Conservation (phyloP, 2,329 filamentous ascomycete genomes). For the Paraphoma chrysanthemicola region DNA sequence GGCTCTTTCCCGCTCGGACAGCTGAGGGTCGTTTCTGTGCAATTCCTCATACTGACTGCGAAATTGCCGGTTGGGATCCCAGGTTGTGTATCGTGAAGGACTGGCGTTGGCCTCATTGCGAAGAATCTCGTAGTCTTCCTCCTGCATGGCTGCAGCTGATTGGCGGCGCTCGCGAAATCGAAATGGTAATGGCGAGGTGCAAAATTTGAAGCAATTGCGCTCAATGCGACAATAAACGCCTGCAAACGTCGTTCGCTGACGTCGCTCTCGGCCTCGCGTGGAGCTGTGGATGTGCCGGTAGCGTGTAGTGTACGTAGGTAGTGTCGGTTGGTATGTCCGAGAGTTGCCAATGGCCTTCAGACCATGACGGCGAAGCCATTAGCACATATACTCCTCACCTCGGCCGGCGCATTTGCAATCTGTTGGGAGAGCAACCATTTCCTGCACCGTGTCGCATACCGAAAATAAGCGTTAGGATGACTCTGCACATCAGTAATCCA, state of each 20-base stretch:
- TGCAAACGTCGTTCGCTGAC: not conserved
- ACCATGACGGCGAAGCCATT: not conserved
- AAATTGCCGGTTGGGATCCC: slow-evolving; percentile 38
- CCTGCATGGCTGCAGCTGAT: slow-evolving; percentile 29
- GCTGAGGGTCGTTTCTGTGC: slow-evolving; percentile 26
- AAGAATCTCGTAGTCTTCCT: slow-evolving; percentile 38
- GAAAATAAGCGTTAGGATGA: not conserved
- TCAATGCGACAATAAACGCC: not conserved
- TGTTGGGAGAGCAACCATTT: not conserved
- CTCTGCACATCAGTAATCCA: not conserved
- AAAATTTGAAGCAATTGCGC: not conserved
- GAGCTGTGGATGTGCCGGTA: not conserved
- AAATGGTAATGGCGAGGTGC: not conserved
- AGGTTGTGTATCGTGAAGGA: slow-evolving; percentile 32
- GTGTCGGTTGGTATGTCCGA: not conserved
- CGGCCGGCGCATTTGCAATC: not conserved
- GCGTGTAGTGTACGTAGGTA: not conserved
- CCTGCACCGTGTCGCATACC: not conserved
- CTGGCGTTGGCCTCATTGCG: slow-evolving; percentile 38
- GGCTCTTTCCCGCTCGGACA: slow-evolving; percentile 11
- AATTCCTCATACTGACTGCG: slow-evolving; percentile 29
- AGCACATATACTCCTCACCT: not conserved
- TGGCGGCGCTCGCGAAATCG: not conserved
- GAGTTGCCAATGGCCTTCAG: not conserved
- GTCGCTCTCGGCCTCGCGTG: not conserved